Percentiles rank a stretch among this genome's conserved stretches.
Conservation (phyloP, 2,329 filamentous ascomycete species). For the Trichoderma cornu-damae region DNA sequence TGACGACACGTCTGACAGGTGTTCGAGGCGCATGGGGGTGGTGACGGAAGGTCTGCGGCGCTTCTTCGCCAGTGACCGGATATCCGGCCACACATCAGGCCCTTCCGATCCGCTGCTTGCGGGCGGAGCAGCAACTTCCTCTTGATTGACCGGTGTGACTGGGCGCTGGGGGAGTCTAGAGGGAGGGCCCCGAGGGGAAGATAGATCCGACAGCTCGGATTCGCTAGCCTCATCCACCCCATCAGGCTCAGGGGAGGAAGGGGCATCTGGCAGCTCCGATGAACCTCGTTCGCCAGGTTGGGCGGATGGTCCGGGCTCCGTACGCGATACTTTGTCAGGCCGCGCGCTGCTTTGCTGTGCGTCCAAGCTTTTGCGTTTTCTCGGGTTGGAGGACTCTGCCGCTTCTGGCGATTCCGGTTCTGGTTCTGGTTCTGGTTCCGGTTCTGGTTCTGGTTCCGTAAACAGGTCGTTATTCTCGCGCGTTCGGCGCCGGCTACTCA, state of each 20-base stretch:
- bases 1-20: constrained; percentile 54
- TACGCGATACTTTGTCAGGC: constrained; percentile 35
- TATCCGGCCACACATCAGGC: constrained; percentile 47
- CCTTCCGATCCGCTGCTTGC: constrained; percentile 48
- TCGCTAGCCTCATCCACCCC: constrained; percentile 30
- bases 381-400: constrained; percentile 33
- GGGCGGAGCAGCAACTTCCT: constrained; percentile 51
- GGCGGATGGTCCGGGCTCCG: constrained; percentile 25
- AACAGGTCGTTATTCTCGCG: constrained; percentile 28
- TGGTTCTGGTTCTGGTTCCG: too few species aligned
- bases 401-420: constrained; percentile 26
- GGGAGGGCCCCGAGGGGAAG: constrained; percentile 33
- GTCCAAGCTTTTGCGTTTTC: constrained; percentile 55
- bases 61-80: constrained; percentile 46
- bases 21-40: constrained; percentile 37
- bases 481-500: constrained; percentile 43
- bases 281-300: constrained; percentile 23
- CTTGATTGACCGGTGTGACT: constrained; percentile 43
- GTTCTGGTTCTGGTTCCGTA: constrained; percentile 22
- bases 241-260: constrained; percentile 24
- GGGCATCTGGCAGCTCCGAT: constrained; percentile 34
- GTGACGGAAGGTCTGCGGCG: constrained; percentile 37
- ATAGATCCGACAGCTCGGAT: constrained; percentile 36
- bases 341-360: constrained; percentile 35
- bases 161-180: constrained; percentile 28